These are phyloP conservation scores for Boletus semigastroideus DNA, from an alignment of 1,284 basidiomycete species.

Conservation along the genomic window DNA sequence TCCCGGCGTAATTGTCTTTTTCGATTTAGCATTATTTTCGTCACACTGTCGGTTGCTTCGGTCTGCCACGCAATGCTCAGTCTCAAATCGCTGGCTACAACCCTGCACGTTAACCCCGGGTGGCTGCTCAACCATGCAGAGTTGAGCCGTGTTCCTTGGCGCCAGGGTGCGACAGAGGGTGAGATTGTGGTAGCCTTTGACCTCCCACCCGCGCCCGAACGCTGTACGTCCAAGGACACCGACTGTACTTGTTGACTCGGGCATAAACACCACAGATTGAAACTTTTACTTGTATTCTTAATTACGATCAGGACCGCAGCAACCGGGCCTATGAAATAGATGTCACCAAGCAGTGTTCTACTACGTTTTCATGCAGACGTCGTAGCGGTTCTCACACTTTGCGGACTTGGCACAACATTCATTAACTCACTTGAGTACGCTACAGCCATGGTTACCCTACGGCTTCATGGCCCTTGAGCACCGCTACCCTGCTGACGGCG, in stretches of 20 bases:
- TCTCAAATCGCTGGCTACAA: constrained; percentile 39
- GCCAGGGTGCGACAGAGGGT: constrained; percentile 35
- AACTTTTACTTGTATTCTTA: no score
- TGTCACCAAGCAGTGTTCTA: no score
- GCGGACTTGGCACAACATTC: no score
- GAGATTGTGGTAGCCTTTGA: constrained; percentile 42
- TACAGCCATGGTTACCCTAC: no score
- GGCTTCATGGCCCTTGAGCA: no score
- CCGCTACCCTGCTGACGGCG: no score
- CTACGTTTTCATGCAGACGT: no score
- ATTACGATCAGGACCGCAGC: no score
- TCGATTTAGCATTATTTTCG: constrained; percentile 65
- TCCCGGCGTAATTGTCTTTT: constrained; percentile 39
- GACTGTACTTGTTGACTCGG: neutral
- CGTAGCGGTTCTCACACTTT: no score
- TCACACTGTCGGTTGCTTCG: constrained; percentile 64
- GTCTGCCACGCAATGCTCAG: constrained; percentile 36
- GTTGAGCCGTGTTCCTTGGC: constrained; percentile 40
- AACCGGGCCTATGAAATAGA: no score
- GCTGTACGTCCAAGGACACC: neutral
- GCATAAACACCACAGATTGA: no score
- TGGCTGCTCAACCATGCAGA: constrained; percentile 42
- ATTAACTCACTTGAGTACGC: no score
- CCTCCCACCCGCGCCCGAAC: neutral
- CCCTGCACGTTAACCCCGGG: constrained; percentile 37